phyloP scores from a whole-genome alignment of 345 rosid species.

The Alliaria petiolata region DNA sequence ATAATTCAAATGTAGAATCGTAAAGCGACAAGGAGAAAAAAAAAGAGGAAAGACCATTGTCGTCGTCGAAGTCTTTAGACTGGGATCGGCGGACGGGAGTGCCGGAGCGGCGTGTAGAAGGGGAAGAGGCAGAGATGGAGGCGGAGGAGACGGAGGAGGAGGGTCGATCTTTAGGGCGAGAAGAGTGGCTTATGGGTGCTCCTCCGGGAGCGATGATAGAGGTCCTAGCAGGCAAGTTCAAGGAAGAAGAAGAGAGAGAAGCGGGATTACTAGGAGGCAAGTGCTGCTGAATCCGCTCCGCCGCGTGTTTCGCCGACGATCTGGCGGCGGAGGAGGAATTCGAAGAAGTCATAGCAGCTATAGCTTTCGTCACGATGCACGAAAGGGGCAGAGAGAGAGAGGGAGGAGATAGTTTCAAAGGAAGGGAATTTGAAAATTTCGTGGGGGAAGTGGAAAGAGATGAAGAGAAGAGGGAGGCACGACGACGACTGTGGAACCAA shows the following conservation, averaged over 20 bases:
- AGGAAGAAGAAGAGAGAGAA: slow-evolving; percentile 35
- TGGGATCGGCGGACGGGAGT: slow-evolving; percentile 56
- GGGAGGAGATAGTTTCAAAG: neutral
- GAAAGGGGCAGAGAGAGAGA: neutral
- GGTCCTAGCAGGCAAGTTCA: slow-evolving; percentile 35
- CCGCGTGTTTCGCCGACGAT: slow-evolving; percentile 38
- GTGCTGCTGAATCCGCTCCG: slow-evolving; percentile 37
- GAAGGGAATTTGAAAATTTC: slow-evolving; percentile 11
- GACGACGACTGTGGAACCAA: slow-evolving; percentile 8
- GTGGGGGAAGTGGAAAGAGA: slow-evolving; percentile 24
- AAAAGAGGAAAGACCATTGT: slow-evolving; percentile 41
- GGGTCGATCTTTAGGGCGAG: slow-evolving; percentile 44
- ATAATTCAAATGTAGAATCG: neutral
- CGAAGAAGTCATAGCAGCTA: slow-evolving; percentile 29
- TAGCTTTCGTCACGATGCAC: neutral
- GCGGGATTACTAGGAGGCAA: slow-evolving; percentile 24
- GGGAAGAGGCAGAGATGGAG: slow-evolving; percentile 30
- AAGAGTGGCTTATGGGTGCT: slow-evolving; percentile 14
- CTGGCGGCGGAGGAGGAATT: slow-evolving; percentile 29
- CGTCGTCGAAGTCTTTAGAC: slow-evolving; percentile 41
- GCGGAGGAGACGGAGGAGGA: slow-evolving; percentile 33
- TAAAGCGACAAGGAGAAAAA: neutral
- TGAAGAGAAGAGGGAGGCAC: slow-evolving; percentile 26
- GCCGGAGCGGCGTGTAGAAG: slow-evolving; percentile 48
- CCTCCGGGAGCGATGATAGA: slow-evolving; percentile 28